phyloP scores from a whole-genome alignment of 345 rosid genomes.

The Cardamine occulta region DNA sequence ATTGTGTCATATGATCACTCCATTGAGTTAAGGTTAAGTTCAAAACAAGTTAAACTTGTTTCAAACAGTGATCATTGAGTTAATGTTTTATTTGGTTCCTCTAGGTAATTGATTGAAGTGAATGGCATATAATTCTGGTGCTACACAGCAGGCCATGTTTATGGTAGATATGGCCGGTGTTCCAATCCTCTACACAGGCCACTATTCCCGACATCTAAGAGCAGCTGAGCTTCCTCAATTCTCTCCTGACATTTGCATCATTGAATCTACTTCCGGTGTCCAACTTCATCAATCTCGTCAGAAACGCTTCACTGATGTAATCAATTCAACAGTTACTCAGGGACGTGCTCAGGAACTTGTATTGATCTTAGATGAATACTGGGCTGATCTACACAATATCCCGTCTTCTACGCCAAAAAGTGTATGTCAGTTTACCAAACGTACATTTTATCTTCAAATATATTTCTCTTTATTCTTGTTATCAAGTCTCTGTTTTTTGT shows the following conservation, averaged over 20 bases:
- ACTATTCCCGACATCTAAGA: slow-evolving; percentile 90
- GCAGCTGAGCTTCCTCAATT: slow-evolving; percentile 97
- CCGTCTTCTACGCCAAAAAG: slow-evolving; percentile 92
- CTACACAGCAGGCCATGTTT: slow-evolving; percentile 98
- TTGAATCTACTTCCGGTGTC: slow-evolving; percentile 95
- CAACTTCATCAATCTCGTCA: slow-evolving; percentile 95
- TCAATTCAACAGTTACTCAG: slow-evolving; percentile 81
- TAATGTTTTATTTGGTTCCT: slow-evolving; percentile 11
- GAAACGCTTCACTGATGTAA: slow-evolving; percentile 93
- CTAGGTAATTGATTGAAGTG: slow-evolving; percentile 69
- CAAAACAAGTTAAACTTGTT: too few relatives aligned
- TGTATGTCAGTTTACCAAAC: slow-evolving; percentile 98
- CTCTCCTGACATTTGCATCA: slow-evolving; percentile 94
- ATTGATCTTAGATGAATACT: slow-evolving; percentile 85
- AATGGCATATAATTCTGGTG: slow-evolving; percentile 96
- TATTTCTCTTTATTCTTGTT: too few relatives aligned
- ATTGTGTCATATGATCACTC: neutral
- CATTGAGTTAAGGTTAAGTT: slow-evolving; percentile 5
- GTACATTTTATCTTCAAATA: slow-evolving; percentile 64
- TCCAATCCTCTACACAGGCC: slow-evolving; percentile 90
- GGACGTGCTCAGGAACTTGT: slow-evolving; percentile 89
- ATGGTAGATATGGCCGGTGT: slow-evolving; percentile 98
- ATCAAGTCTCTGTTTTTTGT: too few relatives aligned
- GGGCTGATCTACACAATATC: slow-evolving; percentile 88
- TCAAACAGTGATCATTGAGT: too few relatives aligned